Evolutionary conservation across 768 basidiomycete genomes (phyloP), one percentile per base, ranked within the genome.

Genomic region (Tubosaeta sp.): DNA sequence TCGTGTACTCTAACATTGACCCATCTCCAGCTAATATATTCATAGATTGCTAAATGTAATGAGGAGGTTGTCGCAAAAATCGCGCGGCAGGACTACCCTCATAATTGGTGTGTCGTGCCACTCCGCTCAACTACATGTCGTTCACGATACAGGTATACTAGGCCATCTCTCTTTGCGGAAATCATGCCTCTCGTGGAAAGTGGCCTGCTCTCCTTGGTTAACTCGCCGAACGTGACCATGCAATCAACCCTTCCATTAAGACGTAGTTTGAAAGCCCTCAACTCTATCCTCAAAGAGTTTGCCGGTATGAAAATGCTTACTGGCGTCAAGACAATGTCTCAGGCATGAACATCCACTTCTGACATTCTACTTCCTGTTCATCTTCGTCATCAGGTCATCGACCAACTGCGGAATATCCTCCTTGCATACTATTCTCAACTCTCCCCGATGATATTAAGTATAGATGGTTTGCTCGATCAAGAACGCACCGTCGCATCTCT

Each of bases 1-100:
- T 14, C 12, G 92, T 89, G 55, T 59, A 75, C 59, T 11, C 22
- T 17, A 12, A 11, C n/a, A 9, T 17, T 12, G 35, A 5, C 47
- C 29, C 50, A 5, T 35, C 4, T 48, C 41, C 50, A 22, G 31
- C 46, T 52, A 33, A 61, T 14, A 38, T 53, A 37, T 37, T 6
- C 45, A 22, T 51, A 64, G 92, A 86, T 95, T 53, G 82, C 88
- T 16, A 78, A 86, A 51, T 89, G 83, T 62, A 90, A 93, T 55
- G 79, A 88, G 55, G 62, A 87, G 29, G 82, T 89, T 25, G 76
- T 91, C 9, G 76, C 83, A 12, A 94, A 85, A 64, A 80, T 94
- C 47, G 86, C 90, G 7, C 81, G 93, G 31, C 65, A 77, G 19
- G 93, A 95, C 61, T 92, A 81, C 65, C 88, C 90, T 9, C 69